Conservation (phyloP, 1,284 basidiomycete species). For the Lentinus polychrous region DNA sequence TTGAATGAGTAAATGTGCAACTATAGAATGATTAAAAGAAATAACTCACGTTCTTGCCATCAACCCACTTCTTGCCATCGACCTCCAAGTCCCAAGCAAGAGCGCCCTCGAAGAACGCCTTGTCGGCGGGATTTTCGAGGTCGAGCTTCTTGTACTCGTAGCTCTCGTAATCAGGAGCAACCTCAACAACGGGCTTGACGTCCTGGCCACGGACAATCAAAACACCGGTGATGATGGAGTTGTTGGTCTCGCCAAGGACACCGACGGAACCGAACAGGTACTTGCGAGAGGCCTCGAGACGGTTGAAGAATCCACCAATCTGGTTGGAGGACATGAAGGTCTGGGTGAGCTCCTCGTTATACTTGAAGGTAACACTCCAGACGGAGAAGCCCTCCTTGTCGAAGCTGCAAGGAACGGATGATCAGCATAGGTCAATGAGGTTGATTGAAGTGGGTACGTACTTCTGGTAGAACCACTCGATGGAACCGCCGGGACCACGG, state of each 20-base stretch:
- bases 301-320: constrained; percentile 94
- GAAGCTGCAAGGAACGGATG: constrained; percentile 46
- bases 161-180: constrained; percentile 91
- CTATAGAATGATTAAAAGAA: not conserved
- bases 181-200: constrained; percentile 62
- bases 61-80: constrained; percentile 81
- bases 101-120: constrained; percentile 84
- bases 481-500: constrained; percentile 61
- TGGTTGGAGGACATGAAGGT: constrained; percentile 90
- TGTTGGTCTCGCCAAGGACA: constrained; percentile 80
- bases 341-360: constrained; percentile 90
- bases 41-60: constrained; percentile 71
- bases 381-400: constrained; percentile 89
- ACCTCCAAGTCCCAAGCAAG: constrained; percentile 88
- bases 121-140: constrained; percentile 61
- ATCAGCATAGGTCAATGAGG: constrained; percentile 12
- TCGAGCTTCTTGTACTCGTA: constrained; percentile 79
- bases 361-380: constrained; percentile 95
- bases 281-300: constrained; percentile 91
- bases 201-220: constrained; percentile 80
- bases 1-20: constrained; percentile 1
- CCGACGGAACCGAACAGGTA: constrained; percentile 92
- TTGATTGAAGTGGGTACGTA: constrained; percentile 29
- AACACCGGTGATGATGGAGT: constrained; percentile 73
- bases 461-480: constrained; percentile 92